Evolutionary conservation across 2,329 filamentous ascomycete species (phyloP), one percentile per base, ranked within the genome.

Genomic region (Sphaerulina populicola): DNA sequence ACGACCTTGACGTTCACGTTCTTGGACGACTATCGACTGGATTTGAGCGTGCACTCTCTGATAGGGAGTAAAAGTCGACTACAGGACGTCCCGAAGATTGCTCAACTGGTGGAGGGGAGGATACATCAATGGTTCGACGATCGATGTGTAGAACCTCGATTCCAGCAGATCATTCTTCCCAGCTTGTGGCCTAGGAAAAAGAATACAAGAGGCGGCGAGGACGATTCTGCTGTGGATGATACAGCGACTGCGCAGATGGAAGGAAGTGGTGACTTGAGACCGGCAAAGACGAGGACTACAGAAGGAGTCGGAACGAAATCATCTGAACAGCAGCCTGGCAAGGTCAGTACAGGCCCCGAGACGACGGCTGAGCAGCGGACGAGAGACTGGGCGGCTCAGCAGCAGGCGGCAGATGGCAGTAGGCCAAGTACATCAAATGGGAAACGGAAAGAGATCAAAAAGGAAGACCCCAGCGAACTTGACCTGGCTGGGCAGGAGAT

Each of bases 1-100:
- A 95, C 93, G 2, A 94, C 89, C 66, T 85, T 98, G 68, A 88
- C 88, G 0, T 97, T 98, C 69, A 94, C 88, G 51, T 98, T 98
- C 65, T 77, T 91, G 31, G 86, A 91, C 66, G 87, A 93, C 70
- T 94, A 94, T 71, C 77, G 87, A 23, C 76, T 94, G 15, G 88
- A 93, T 67, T 83, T 94, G 57, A 88, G 83, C 3, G 86, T 91
- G 27, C 79, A 86, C 55, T 89, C 85, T 47, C 75, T 93, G 11
- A 78, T 94, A 4, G 88, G 88, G 33, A 87, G 83, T 53, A 79
- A 87, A n/a, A 86, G 83, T 2, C 77, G 86, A 12, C 72, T 94
- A 2, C 86, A 93, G 64, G 87, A 94, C 66, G 86, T 94, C 1
- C 88, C 88, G 27, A 94, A 94, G 66, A 91, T 94, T 61, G 87